Evolutionary conservation across 768 basidiomycete species (phyloP), one percentile per base, ranked within the genome.

Genomic region (Porpolomopsis calyptriformis): DNA sequence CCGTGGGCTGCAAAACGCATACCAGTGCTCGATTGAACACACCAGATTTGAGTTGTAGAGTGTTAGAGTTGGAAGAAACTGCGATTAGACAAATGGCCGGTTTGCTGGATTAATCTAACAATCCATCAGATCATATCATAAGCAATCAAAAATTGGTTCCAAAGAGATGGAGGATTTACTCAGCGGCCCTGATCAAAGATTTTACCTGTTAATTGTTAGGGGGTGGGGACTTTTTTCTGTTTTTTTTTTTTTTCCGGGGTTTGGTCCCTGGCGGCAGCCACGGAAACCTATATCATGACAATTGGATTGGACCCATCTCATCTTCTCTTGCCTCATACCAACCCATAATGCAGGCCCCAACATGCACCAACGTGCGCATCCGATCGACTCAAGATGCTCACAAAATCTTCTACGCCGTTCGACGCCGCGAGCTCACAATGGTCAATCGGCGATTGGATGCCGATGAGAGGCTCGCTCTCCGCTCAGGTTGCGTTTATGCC

Each of bases 341-440:
- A 22, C 37, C n/a, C 9, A 25, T 53, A 41, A 80, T 78, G 73
- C 85, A 89, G 57, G 74, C 72, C 49, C 85, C 85, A 36, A 88
- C 85, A 29, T 82, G 79, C 59, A 72, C 64, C 42, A 77, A 80
- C 54, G 65, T 79, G 46, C 82, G 85, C 57, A 85, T 88, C 54
- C 81, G 85, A 52, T 82, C 82, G 29, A 78, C 77, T 23, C 71
- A 73, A 44, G 86, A 88, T 60, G 85, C 85, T 2, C 86, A 87
- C 61, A 83, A 78, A 60, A 81, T 89, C 56, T 88, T 88, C 63
- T 78, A 73, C 53, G 85, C 78, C 20, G 71, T 87, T 45, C 75
- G 78, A 46, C 68, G 69, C 45, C 78, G 77, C 35, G 50, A 72
- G 19, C 69, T 89, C 40, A 74, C 74, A 47, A 81, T 87, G 74